Evolutionary conservation across 768 basidiomycete species (phyloP).

Genomic region (Suillus subluteus): DNA sequence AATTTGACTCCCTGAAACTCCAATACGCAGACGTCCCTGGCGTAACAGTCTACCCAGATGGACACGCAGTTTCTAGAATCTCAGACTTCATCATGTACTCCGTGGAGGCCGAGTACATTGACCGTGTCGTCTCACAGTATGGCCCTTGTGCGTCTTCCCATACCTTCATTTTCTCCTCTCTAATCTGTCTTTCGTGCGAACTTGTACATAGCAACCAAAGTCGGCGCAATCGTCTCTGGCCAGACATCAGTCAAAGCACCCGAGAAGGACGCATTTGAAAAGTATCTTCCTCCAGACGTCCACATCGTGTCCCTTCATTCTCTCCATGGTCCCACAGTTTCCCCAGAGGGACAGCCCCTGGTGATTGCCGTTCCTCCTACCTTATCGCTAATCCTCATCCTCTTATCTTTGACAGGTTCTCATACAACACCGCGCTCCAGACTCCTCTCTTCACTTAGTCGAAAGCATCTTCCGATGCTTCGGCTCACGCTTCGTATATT

Average conservation of each 20-base stretch:
- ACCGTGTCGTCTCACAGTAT: conserved; percentile 80
- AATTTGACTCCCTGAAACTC: conserved; percentile 62
- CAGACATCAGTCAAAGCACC: conserved; percentile 98
- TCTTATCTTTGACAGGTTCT: conserved; percentile 62
- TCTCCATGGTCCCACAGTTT: conserved; percentile 90
- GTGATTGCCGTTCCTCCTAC: conserved; percentile 45
- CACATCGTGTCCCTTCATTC: conserved; percentile 94
- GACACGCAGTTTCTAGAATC: conserved; percentile 84
- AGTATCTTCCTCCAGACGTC: conserved; percentile 81
- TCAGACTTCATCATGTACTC: conserved; percentile 96
- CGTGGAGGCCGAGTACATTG: conserved; percentile 90
- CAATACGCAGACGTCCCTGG: conserved; percentile 65
- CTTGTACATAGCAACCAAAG: conserved; percentile 75
- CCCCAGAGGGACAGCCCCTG: conserved; percentile 86
- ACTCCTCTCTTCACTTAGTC: conserved; percentile 73
- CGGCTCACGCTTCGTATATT: conserved; percentile 83
- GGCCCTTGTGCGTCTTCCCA: conserved; percentile 76
- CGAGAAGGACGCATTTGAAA: conserved; percentile 88
- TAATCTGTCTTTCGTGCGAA: conserved; percentile 5
- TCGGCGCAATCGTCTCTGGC: conserved; percentile 89
- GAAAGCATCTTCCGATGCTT: conserved; percentile 83
- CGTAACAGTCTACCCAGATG: conserved; percentile 72
- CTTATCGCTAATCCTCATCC: conserved; percentile 8
- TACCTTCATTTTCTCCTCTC: not conserved
- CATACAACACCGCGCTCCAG: conserved; percentile 82